phyloP scores from a whole-genome alignment of 768 basidiomycete genomes.

The Termitomyces eurrhizus region DNA sequence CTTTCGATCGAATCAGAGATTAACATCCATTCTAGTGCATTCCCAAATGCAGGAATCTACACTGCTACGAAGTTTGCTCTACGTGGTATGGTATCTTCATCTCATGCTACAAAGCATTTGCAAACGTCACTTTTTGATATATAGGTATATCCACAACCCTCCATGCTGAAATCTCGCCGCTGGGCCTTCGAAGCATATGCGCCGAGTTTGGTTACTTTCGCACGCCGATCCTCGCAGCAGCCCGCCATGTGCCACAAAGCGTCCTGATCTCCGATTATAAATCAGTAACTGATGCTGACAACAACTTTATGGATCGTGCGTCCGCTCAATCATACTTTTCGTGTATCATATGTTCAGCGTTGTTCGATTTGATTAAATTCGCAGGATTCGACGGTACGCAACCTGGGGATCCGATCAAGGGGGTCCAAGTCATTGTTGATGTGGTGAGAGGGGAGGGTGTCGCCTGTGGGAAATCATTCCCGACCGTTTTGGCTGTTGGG shows the following conservation, averaged over 20 bases:
- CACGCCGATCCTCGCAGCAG: conserved; percentile 27
- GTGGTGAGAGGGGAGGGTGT: no score
- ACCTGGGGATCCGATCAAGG: no score
- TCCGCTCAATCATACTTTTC: neutral
- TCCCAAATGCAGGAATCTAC: conserved; percentile 2
- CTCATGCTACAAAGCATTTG: neutral
- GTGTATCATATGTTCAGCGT: no score
- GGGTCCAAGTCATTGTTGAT: no score
- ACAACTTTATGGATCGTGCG: conserved; percentile 25
- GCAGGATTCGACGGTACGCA: no score
- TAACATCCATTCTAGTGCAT: neutral
- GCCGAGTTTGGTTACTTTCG: conserved; percentile 39
- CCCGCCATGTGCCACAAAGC: conserved; percentile 24
- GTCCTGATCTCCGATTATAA: conserved; percentile 31
- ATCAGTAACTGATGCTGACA: conserved; percentile 18
- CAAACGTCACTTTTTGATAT: neutral
- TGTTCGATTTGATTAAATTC: no score
- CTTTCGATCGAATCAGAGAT: neutral
- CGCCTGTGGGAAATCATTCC: no score
- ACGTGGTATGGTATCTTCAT: conserved; percentile 17
- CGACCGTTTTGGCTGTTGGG: conserved; percentile 22
- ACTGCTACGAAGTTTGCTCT: conserved; percentile 33
- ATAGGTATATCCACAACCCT: conserved; percentile 25
- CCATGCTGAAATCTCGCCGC: conserved; percentile 32
- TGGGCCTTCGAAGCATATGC: conserved; percentile 34